Base-by-base conservation (phyloP, 257 asterid species). In the Nicotiana otophora region DNA sequence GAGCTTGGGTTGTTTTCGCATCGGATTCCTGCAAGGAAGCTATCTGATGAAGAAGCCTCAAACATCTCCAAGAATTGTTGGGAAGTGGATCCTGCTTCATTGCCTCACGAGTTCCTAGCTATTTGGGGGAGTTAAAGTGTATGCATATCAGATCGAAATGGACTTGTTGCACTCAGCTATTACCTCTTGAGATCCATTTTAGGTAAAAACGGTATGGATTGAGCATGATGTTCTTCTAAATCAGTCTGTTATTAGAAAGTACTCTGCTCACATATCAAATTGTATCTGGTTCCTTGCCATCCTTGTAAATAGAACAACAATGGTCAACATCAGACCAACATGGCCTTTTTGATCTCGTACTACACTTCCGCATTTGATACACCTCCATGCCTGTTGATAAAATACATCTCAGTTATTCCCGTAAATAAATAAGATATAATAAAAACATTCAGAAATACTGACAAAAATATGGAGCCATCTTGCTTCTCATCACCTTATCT, bases 61-160 rank as follows among this genome's bases (percentile, higher is more conserved):
- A 87, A 85, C 74, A 95, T 96, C 87, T 89, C 95, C 20, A 91
- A 89, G 85, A 86, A 89, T 84, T 94, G 98, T 84, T 96, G 99
- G 99, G 98, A 93, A 85, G 90, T 96, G 10, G 98, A 96, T 87
- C 95, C 97, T 58, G 87, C 92, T 65, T 88, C 98, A 42, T 89
- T 95, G 83, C 84, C 91, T 84, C 88, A 89, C 7, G 81, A 86
- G 85, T 63, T 80, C 81, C 89, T 86, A 81, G 67, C 66, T 33
- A 17, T 79, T 48, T 12, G 9, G 36, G 70, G 58, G 1, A 46
- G 39, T 20, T 74, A 23, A 74, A 74, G 42, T 46, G 79, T 26
- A 23, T 48, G 23, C 10, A 5, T 23, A 74, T 74, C 79, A 46
- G 61, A 74, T 74, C 23, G 79, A 74, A 74, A 48, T 74, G 79